Evolutionary conservation across 306 rosid species (phyloP).

Genomic region (apple (Malus domestica)): ASM211411v1 NC_041805.1:27504001-27504500

Average conservation of each 20-base stretch:
- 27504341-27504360: constrained; percentile 78
- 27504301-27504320: constrained; percentile 68
- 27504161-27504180: constrained; percentile 70
- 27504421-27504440: constrained; percentile 87
- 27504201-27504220: constrained; percentile 79
- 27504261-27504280: constrained; percentile 74
- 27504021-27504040: constrained; percentile 61
- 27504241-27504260: constrained; percentile 60
- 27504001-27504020: constrained; percentile 51
- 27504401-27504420: constrained; percentile 93
- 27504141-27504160: constrained; percentile 85
- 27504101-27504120: constrained; percentile 58
- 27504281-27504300: constrained; percentile 54
- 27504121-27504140: constrained; percentile 71
- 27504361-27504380: constrained; percentile 73
- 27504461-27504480: constrained; percentile 98
- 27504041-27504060: constrained; percentile 60
- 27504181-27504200: constrained; percentile 81
- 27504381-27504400: constrained; percentile 83
- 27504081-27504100: constrained; percentile 68
- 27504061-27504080: constrained; percentile 79
- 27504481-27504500: constrained; percentile 70
- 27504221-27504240: constrained; percentile 64
- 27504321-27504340: constrained; percentile 80
- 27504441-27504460: constrained; percentile 96